Percentiles rank a stretch among this genome's conserved stretches.
Conservation (phyloP, 257 asterid genomes). For the Jacaranda copaia region DNA sequence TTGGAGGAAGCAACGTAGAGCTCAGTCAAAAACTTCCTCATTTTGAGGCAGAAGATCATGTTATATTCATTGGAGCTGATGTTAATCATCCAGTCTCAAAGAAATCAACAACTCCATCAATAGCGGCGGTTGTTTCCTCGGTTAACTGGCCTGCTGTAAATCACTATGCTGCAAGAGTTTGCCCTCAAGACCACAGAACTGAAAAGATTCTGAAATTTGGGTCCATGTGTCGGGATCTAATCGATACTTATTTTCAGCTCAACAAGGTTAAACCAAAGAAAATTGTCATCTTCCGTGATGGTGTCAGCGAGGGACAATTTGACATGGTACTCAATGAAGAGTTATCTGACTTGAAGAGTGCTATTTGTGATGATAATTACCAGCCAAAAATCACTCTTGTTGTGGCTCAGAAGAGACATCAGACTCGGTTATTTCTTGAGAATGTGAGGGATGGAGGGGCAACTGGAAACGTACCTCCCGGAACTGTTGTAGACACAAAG, state of each 20-base stretch:
- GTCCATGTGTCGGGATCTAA: constrained; percentile 56
- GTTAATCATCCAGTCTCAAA: constrained; percentile 72
- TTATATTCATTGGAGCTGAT: constrained; percentile 87
- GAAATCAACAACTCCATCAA: constrained; percentile 64
- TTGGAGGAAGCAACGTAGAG: constrained; percentile 83
- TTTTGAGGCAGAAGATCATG: constrained; percentile 53
- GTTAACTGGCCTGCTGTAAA: constrained; percentile 78
- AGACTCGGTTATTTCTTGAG: constrained; percentile 60
- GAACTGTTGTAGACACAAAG: constrained; percentile 73
- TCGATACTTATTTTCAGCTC: constrained; percentile 48
- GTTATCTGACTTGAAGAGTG: constrained; percentile 50
- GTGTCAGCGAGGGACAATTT: constrained; percentile 80
- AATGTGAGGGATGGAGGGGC: constrained; percentile 37
- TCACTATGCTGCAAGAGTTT: constrained; percentile 68
- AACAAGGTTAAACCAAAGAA: constrained; percentile 55
- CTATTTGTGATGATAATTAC: constrained; percentile 44
- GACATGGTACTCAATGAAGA: constrained; percentile 82
- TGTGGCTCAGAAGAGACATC: constrained; percentile 80
- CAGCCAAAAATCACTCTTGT: constrained; percentile 65
- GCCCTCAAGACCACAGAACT: constrained; percentile 65
- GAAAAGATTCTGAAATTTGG: constrained; percentile 69
- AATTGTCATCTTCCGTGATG: constrained; percentile 73
- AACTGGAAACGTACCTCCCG: constrained; percentile 63
- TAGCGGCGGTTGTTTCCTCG: constrained; percentile 76
- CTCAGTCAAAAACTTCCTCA: constrained; percentile 58